phyloP scores from a whole-genome alignment of 805 yeast genomes.

The Hanseniaspora clermontiae region DNA sequence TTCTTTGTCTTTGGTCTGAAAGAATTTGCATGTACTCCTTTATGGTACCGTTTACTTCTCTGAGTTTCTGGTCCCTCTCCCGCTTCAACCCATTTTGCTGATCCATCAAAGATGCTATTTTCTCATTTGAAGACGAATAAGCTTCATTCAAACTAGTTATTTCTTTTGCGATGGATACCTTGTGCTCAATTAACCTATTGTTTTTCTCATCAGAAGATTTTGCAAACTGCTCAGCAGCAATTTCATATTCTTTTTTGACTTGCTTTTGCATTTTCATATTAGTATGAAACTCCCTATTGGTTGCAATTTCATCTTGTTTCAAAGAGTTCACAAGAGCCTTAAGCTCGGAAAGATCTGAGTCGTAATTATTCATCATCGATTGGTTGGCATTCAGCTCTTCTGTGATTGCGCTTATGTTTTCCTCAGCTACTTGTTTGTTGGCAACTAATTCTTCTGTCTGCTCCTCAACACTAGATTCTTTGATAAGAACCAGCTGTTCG shows the following conservation, averaged over 20 bases:
- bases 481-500: neutral
- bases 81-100: neutral
- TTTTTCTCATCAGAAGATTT: slow-evolving; percentile 19
- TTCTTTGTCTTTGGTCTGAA: slow-evolving; percentile 22
- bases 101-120: slow-evolving; percentile 18
- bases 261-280: slow-evolving; percentile 17
- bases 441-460: neutral
- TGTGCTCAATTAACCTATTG: slow-evolving; percentile 22
- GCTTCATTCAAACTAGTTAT: slow-evolving; percentile 19
- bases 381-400: neutral
- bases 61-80: neutral
- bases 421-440: neutral
- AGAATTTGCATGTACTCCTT: neutral
- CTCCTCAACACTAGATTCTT: neutral
- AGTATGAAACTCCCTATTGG: neutral
- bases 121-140: slow-evolving; percentile 17
- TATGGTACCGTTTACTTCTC: neutral
- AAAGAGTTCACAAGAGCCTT: neutral
- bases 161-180: slow-evolving; percentile 18
- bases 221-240: slow-evolving; percentile 17
- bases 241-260: slow-evolving; percentile 16
- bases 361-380: neutral
- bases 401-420: neutral
- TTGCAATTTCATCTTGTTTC: neutral
- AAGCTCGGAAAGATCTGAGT: neutral